phyloP scores from a whole-genome alignment of 2,329 filamentous ascomycete genomes.

The Neonectria punicea region DNA sequence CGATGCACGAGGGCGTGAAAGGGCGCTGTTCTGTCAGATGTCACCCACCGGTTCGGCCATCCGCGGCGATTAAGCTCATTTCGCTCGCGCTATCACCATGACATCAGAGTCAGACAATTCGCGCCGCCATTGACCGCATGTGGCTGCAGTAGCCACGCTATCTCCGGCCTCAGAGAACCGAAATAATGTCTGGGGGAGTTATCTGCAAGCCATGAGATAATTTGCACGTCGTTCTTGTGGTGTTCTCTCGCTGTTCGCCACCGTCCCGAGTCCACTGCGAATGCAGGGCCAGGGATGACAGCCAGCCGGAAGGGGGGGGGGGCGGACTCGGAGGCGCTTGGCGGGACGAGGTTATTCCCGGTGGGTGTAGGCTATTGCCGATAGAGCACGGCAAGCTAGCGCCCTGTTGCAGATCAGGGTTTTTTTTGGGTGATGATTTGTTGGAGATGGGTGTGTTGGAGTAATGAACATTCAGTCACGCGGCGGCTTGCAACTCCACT shows the following conservation, averaged over 20 bases:
- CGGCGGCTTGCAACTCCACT: slow-evolving; percentile 2
- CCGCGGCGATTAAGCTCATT: slow-evolving; percentile 30
- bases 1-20: background rate
- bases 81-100: slow-evolving; percentile 25
- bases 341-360: slow-evolving; percentile 30
- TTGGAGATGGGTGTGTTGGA: slow-evolving; percentile 11
- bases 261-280: background rate
- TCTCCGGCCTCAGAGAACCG: slow-evolving; percentile 6
- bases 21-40: slow-evolving; percentile 9
- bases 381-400: slow-evolving; percentile 25
- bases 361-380: slow-evolving; percentile 33
- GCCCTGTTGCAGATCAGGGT: slow-evolving; percentile 34
- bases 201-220: background rate
- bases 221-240: background rate
- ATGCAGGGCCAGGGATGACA: background rate
- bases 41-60: slow-evolving; percentile 24
- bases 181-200: background rate
- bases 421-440: slow-evolving; percentile 18
- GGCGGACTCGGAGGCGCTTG: background rate
- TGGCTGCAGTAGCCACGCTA: slow-evolving; percentile 21
- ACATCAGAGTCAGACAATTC: slow-evolving; percentile 36
- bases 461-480: slow-evolving; percentile 29
- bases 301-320: background rate
- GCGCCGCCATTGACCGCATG: slow-evolving; percentile 28
- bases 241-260: background rate